A percentile compares a stretch with the other conserved stretches of the same genome.
These are phyloP conservation scores for Claviceps africana DNA, from an alignment of 2,329 filamentous ascomycete genomes.

Conservation along the genomic window DNA sequence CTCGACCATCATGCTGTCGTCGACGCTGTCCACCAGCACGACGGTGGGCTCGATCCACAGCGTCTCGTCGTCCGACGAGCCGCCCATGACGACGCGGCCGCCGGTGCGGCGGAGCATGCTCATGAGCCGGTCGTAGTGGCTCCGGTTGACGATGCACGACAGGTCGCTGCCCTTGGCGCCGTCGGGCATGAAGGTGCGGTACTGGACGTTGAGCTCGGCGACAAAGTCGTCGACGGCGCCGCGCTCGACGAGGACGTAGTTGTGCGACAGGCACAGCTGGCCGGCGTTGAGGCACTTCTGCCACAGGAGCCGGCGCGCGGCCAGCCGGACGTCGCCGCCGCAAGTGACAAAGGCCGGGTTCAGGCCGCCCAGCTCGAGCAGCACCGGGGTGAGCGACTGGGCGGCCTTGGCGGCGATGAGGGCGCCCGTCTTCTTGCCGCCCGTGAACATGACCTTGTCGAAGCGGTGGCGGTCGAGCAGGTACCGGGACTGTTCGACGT, in stretches of 20 bases:
- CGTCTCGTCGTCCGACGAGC: constrained; percentile 63
- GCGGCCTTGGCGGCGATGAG: constrained; percentile 86
- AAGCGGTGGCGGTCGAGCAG: constrained; percentile 71
- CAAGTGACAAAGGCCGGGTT: constrained; percentile 90
- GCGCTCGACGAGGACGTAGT: constrained; percentile 77
- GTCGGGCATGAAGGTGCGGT: constrained; percentile 69
- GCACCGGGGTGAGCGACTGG: constrained; percentile 72
- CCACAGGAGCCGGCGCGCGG: constrained; percentile 77
- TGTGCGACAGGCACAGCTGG: constrained; percentile 85
- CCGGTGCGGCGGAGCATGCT: constrained; percentile 73
- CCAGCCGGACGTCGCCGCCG: constrained; percentile 63
- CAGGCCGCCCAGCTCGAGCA: constrained; percentile 77
- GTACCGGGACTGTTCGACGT: constrained; percentile 62
- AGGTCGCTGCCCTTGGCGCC: constrained; percentile 73
- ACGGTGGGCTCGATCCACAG: constrained; percentile 85
- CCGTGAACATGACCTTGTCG: constrained; percentile 98
- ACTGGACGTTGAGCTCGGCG: constrained; percentile 54
- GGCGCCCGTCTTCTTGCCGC: constrained; percentile 61
- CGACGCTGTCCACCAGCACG: constrained; percentile 60
- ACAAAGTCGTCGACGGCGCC: constrained; percentile 59
- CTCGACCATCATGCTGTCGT: constrained; percentile 64
- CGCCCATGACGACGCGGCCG: constrained; percentile 79
- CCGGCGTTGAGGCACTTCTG: constrained; percentile 77
- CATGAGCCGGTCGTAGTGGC: constrained; percentile 72
- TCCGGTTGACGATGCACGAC: constrained; percentile 64